Base-by-base conservation (phyloP, 192 early-diverging fungal genomes). In the Umbelopsis ramanniana region DNA sequence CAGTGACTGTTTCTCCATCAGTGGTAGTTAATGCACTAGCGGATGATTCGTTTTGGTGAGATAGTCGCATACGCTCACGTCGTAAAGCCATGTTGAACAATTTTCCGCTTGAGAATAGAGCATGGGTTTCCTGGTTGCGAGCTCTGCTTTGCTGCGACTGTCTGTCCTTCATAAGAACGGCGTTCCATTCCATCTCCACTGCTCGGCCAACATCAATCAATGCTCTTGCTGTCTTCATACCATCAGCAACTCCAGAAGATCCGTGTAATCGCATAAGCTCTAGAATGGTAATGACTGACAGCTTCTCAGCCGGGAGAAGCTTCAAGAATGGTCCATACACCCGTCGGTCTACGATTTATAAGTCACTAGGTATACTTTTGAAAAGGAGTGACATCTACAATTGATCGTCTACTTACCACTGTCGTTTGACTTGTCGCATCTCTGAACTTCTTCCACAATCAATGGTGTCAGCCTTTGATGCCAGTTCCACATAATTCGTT, bases 81-180 rank as follows among this genome's bases (percentile, higher is more conserved):
- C 95, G 87, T 45, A 97, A 77, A 0, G 92, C 85, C 86, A 91
- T 89, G 68, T 94, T 89, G 75, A 96, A 94, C 55, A 97, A 83
- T 71, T 87, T 89, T 5, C 94, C 94, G 43, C 85, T 90, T 14
- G 88, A 80, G 66, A 90, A 91, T 11, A 97, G 80, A 67, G 90
- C 76, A 68, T 94, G 92, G 19, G 93, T 83, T 29, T 78, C 81
- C 53, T 81, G 72, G 45, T 84, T 77, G 37, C 70, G 68, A 14
- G 75, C 72, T 24, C 87, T 89, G 3, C 47, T 50, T 17, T 47
- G 33, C 38, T 83, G 78, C 72, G 91, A 91, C 21, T 82, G 82
- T 67, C 85, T 88, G 72, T 89, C 87, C 47, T 89, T 89, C 82
- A 94, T 86, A 46, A 92, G 86, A 66, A 90, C 87, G 11, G 93